Percentiles rank a stretch among this genome's conserved stretches.
Evolutionary conservation across 768 basidiomycete species (phyloP).

Genomic region (Tricholoma bakamatsutake): DNA sequence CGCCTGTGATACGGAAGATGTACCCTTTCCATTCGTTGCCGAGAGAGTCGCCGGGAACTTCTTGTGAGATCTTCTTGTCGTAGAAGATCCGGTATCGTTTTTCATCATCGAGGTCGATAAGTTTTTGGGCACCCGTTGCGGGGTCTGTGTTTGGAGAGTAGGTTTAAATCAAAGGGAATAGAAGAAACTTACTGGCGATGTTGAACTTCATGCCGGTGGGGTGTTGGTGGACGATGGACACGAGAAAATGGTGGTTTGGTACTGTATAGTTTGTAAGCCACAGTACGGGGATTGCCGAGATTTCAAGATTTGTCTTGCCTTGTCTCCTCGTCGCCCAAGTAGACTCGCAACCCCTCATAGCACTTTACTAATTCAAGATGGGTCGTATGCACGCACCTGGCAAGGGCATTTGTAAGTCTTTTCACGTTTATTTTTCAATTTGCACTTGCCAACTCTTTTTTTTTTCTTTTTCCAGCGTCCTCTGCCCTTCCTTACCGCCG

Average conservation of each 20-base stretch:
- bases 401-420: conserved; percentile 93
- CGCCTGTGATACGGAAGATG: conserved; percentile 93
- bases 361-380: conserved; percentile 45
- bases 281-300: conserved; percentile 27
- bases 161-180: conserved; percentile 4
- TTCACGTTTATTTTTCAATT: background rate
- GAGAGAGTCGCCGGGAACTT: conserved; percentile 84
- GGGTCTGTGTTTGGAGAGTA: conserved; percentile 53
- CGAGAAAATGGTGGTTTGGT: conserved; percentile 31
- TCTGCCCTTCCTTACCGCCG: conserved; percentile 98
- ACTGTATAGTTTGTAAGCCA: conserved; percentile 56
- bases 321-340: conserved; percentile 9
- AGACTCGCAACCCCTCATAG: background rate
- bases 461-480: conserved; percentile 47
- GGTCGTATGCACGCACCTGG: conserved; percentile 99
- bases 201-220: conserved; percentile 87
- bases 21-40: conserved; percentile 98
- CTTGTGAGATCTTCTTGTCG: conserved; percentile 95
- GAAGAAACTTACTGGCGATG: conserved; percentile 73
- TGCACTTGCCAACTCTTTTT: background rate
- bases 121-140: conserved; percentile 96
- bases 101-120: conserved; percentile 91
- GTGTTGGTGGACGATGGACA: too few species aligned
- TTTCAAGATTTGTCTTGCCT: conserved; percentile 1
- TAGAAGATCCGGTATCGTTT: conserved; percentile 86